Evolutionary conservation across 176 grass and related monocot genomes (phyloP).

Genomic region (barley (Hordeum vulgare)): MorexV3_pseudomolecules_assembly NC_058523.1:55186823-55187322

Average conservation of each 20-base stretch:
- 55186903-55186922: background rate
- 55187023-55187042: background rate
- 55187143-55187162: no score
- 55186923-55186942: background rate
- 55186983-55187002: background rate
- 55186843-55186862: background rate
- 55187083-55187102: background rate
- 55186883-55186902: background rate
- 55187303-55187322: background rate
- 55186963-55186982: background rate
- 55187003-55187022: background rate
- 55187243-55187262: background rate
- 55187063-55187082: background rate
- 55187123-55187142: background rate
- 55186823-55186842: background rate
- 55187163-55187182: background rate
- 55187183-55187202: background rate
- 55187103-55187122: background rate
- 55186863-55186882: background rate
- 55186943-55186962: background rate
- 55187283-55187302: background rate
- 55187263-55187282: background rate
- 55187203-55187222: background rate
- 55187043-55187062: background rate
- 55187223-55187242: background rate